Percentiles rank a stretch among this genome's conserved stretches.
Evolutionary conservation across 345 rosid species (phyloP).

Genomic region (Melastoma malabathricum): DNA sequence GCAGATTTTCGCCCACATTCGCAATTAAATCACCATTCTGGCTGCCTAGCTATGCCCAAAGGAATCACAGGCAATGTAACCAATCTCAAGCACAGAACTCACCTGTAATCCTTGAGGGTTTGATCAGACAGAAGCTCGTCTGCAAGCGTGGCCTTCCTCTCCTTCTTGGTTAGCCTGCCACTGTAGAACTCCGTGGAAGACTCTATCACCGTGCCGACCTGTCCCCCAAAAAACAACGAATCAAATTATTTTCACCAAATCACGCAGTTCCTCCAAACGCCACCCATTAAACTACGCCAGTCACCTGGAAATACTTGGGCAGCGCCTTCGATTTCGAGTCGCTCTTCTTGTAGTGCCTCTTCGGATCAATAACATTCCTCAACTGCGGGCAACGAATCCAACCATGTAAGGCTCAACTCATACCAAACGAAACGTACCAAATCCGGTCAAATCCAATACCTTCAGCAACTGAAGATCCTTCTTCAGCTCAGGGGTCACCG

Average conservation of each 20-base stretch:
- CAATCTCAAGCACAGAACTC: conserved; percentile 2
- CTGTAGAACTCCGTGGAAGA: conserved; percentile 52
- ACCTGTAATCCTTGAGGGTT: conserved; percentile 49
- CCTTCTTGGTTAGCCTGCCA: conserved; percentile 61
- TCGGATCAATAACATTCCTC: conserved; percentile 68
- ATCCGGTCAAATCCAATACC: conserved; percentile 20
- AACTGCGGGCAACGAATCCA: conserved; percentile 23
- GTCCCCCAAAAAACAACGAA: conserved; percentile 9
- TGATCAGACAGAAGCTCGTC: conserved; percentile 74
- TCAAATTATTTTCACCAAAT: no score
- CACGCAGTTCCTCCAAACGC: conserved; percentile 1
- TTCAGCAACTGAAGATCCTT: conserved; percentile 84
- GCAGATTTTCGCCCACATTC: no score
- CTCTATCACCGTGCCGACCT: conserved; percentile 81
- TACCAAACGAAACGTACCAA: background rate
- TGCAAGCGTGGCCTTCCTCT: conserved; percentile 67
- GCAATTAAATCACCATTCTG: background rate
- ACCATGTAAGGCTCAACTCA: background rate
- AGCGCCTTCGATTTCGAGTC: conserved; percentile 41
- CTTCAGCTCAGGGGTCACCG: conserved; percentile 72
- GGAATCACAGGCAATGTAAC: background rate
- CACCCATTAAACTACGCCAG: conserved; percentile 5
- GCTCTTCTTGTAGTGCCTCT: conserved; percentile 68
- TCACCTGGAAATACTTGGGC: conserved; percentile 86
- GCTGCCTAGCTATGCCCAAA: background rate